Evolutionary conservation across 163 green algal species (phyloP), one percentile per base, ranked within the genome.

Genomic region (Volvox carteri): DNA sequence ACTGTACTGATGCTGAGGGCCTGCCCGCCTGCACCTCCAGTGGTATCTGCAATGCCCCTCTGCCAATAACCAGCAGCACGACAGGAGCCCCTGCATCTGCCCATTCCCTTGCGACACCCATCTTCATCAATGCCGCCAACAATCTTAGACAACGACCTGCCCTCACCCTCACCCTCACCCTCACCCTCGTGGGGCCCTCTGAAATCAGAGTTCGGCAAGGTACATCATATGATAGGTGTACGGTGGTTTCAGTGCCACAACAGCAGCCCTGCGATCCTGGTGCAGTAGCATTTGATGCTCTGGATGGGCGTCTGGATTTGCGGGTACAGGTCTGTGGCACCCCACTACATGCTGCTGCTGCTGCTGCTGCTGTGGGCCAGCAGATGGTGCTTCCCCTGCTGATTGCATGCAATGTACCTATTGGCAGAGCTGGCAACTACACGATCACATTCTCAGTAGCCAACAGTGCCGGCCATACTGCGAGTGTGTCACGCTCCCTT

Each of bases 381-480:
- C 85, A 81, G 33, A 9, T 46, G 8, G 76, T 92, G 60, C 23
- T 77, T 46, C 90, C 90, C 4, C 50, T 93, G 25, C 54, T 87
- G 44, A 73, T 91, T 18, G 89, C 86, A 2, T 95, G 92, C 67
- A 84, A 72, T 60, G 81, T 91, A 42, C 50, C 70, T 54, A 83
- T 48, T 21, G 37, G 35, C 33, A 3, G 9, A 8, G 78, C 91
- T 21, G 92, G 91, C 21, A 78, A 83, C 18, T 92, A 92, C 75
- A 90, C 78, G 41, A 84, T 95, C 25, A 80, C 41, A 18, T 94
- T 89, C 67, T 78, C 60, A 19, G 91, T 92, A 4, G 72, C 85
- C 28, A 94, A 94, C 87, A 95, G 92, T 74, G 78, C 81, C 4
- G 91, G 91, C 52, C 12, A 86, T 12, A 84, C 60, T 2, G 86